Percentiles rank a stretch among this genome's conserved stretches.
Evolutionary conservation across 1,284 basidiomycete genomes (phyloP).

Genomic region (Hypsizygus ulmarius): DNA sequence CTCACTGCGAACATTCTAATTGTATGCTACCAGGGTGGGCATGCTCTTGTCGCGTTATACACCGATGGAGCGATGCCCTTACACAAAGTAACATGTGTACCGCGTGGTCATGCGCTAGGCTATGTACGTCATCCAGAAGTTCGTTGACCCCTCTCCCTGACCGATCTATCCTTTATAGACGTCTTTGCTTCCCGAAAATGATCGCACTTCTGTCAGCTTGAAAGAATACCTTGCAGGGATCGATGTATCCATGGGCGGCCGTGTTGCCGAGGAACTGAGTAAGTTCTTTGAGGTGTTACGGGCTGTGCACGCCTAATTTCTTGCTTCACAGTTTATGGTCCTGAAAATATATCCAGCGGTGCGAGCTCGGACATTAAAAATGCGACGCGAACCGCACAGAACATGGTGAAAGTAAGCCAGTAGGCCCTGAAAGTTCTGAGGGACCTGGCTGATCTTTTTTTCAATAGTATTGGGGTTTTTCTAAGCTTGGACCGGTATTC

Average conservation of each 20-base stretch:
- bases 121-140: constrained; percentile 52
- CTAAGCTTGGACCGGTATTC: constrained; percentile 82
- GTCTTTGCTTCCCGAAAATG: constrained; percentile 82
- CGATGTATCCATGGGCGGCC: constrained; percentile 90
- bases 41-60: constrained; percentile 87
- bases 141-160: constrained; percentile 8
- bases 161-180: constrained; percentile 50
- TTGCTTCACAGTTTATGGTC: constrained; percentile 69
- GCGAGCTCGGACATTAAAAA: constrained; percentile 81
- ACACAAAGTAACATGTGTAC: constrained; percentile 95
- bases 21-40: constrained; percentile 64
- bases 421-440: constrained; percentile 6
- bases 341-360: constrained; percentile 87
- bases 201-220: constrained; percentile 67
- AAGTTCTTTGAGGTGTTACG: constrained; percentile 24
- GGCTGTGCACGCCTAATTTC: constrained; percentile 1
- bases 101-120: constrained; percentile 89
- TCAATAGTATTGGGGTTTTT: constrained; percentile 78
- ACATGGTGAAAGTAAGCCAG: constrained; percentile 83
- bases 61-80: constrained; percentile 92
- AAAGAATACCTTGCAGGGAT: constrained; percentile 78
- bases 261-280: constrained; percentile 91
- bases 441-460: constrained; percentile 1
- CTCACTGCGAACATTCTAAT: not conserved
- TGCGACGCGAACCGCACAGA: constrained; percentile 79